A percentile compares a stretch with the other conserved stretches of the same genome.
Conservation (phyloP, 139 green algal genomes). For the Tetraselmis chui region DNA sequence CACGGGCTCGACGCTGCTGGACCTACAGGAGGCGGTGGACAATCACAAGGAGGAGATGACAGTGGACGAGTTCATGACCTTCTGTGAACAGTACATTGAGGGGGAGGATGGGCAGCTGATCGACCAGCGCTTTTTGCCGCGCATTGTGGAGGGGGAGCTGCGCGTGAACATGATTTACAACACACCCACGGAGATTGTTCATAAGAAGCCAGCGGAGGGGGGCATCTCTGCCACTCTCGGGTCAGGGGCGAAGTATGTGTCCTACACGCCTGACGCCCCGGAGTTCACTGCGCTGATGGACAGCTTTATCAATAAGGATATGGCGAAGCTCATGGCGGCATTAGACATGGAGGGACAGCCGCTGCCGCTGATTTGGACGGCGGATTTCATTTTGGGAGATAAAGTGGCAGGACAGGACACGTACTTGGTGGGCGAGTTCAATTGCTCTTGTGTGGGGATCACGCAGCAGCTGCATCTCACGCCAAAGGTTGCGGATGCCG, state of each 20-base stretch:
- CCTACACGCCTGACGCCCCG: slow-evolving; percentile 22
- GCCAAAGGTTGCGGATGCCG: slow-evolving; percentile 17
- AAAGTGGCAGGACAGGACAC: slow-evolving; percentile 3
- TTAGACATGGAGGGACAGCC: slow-evolving; percentile 20
- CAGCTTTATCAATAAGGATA: slow-evolving; percentile 19
- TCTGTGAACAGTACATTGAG: slow-evolving; percentile 27
- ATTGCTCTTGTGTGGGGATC: slow-evolving; percentile 36
- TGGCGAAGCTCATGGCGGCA: slow-evolving; percentile 21
- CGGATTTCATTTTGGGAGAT: slow-evolving; percentile 36
- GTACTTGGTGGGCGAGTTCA: slow-evolving; percentile 36
- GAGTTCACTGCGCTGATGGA: slow-evolving; percentile 23
- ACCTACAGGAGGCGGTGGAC: slow-evolving; percentile 18
- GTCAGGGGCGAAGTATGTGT: slow-evolving; percentile 26
- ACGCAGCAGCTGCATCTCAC: slow-evolving; percentile 26
- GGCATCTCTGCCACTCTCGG: slow-evolving; percentile 23
- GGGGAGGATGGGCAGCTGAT: slow-evolving; percentile 24
- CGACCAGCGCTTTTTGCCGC: slow-evolving; percentile 34
- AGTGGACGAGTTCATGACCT: slow-evolving; percentile 21
- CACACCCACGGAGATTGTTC: slow-evolving; percentile 29
- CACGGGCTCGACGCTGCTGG: slow-evolving; percentile 18
- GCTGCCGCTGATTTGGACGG: slow-evolving; percentile 29
- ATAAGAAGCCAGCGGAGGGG: slow-evolving; percentile 34
- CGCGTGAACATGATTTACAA: slow-evolving; percentile 32
- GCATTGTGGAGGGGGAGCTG: slow-evolving; percentile 33
- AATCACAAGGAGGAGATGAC: slow-evolving; percentile 18